Conservation (phyloP, 345 rosid genomes). For the Pistacia vera region DNA sequence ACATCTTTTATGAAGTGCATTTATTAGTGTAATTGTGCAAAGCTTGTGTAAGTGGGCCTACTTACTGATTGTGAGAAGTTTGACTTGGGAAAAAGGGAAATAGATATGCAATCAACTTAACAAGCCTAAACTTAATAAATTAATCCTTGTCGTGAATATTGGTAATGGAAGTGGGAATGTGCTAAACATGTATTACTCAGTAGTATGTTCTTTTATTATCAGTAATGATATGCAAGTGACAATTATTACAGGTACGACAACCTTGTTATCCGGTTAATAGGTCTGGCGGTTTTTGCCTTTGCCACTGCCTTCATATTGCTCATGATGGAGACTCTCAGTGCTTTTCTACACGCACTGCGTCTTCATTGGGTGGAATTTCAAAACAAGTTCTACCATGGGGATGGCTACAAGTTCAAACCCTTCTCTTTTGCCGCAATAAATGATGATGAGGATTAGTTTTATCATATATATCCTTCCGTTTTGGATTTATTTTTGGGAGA, state of each 20-base stretch:
- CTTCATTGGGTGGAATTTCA: constrained; percentile 99
- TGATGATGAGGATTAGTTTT: constrained; percentile 66
- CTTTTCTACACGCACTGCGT: constrained; percentile 95
- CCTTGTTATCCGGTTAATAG: constrained; percentile 66
- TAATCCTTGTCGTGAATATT: not conserved
- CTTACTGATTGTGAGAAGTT: not conserved
- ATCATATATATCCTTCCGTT: constrained; percentile 8
- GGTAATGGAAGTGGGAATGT: not conserved
- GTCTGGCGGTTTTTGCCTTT: constrained; percentile 86
- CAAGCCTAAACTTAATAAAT: not conserved
- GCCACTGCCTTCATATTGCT: constrained; percentile 92
- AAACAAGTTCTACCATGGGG: constrained; percentile 88
- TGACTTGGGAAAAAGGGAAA: not conserved
- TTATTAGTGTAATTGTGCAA: not conserved
- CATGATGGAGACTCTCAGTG: constrained; percentile 97
- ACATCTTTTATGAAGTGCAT: not conserved
- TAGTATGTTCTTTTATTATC: not conserved
- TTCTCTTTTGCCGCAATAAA: constrained; percentile 69
- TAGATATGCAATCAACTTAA: not conserved
- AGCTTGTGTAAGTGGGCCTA: not conserved
- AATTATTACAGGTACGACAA: constrained; percentile 69
- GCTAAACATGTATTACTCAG: not conserved
- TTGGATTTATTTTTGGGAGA: constrained; percentile 4
- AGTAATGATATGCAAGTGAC: not conserved
- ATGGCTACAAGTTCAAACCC: constrained; percentile 93